These are phyloP conservation scores for Diaporthe sp. DNA, from an alignment of 2,329 filamentous ascomycete genomes.

Conservation along the genomic window DNA sequence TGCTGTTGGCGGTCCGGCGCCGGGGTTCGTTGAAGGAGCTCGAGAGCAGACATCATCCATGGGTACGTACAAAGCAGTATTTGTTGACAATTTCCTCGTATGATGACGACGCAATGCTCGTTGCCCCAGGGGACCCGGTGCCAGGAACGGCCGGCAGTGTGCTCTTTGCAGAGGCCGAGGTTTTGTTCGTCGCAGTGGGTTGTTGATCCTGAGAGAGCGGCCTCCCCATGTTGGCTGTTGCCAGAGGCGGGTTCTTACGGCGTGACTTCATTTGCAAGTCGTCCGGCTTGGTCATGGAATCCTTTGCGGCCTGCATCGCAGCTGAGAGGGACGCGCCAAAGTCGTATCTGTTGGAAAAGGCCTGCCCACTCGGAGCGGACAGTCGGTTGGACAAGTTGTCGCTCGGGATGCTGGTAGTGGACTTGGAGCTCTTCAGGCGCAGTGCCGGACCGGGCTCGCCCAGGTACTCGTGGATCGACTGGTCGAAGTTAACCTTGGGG, in stretches of 20 bases:
- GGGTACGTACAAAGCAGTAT: conserved; percentile 98
- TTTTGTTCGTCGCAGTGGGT: conserved; percentile 41
- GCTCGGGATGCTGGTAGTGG: conserved; percentile 72
- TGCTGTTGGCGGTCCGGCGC: conserved; percentile 44
- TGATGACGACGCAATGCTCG: conserved; percentile 82
- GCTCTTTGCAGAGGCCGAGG: conserved; percentile 45
- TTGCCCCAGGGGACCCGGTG: conserved; percentile 64
- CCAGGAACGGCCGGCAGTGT: conserved; percentile 52
- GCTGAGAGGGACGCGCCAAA: conserved; percentile 93
- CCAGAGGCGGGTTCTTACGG: conserved; percentile 52
- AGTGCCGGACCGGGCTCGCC: conserved; percentile 73
- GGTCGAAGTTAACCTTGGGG: conserved; percentile 70
- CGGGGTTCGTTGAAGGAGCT: conserved; percentile 46
- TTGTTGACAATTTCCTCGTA: conserved; percentile 98
- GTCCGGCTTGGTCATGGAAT: conserved; percentile 70
- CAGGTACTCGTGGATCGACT: conserved; percentile 73
- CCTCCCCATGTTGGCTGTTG: conserved; percentile 32
- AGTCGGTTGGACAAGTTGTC: conserved; percentile 70
- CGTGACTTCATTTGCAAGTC: conserved; percentile 70
- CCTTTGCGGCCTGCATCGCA: conserved; percentile 82
- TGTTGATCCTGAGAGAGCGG: conserved; percentile 32
- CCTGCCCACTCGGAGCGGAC: conserved; percentile 73
- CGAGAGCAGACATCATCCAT: conserved; percentile 47
- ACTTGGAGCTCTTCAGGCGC: conserved; percentile 79
- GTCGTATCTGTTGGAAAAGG: conserved; percentile 94